Percentiles rank a stretch among this genome's conserved stretches.
Conservation (phyloP, 78 protist species). For the Speleostelium caveatum region DNA sequence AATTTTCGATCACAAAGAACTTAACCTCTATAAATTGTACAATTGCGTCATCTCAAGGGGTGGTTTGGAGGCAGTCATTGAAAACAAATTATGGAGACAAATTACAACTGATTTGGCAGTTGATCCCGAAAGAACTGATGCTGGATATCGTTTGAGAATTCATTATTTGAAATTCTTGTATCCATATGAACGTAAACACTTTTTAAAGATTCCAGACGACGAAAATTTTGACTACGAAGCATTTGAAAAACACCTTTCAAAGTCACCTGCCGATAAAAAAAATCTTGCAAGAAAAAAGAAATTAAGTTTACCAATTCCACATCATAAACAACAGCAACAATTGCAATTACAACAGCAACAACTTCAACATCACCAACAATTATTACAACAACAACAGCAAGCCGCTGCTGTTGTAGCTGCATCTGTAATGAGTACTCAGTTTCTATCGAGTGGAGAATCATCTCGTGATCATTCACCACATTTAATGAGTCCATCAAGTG, state of each 20-base stretch:
- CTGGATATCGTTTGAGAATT: conserved; percentile 72
- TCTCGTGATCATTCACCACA: not conserved
- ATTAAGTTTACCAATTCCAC: no score
- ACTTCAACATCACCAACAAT: not conserved
- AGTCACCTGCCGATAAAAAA: conserved; percentile 72
- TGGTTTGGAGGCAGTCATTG: conserved; percentile 75
- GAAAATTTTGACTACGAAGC: conserved; percentile 63
- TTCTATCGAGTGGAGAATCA: not conserved
- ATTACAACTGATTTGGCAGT: conserved; percentile 72
- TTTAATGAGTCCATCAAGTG: conserved; percentile 4
- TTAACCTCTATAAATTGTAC: conserved; percentile 65
- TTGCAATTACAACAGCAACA: not conserved
- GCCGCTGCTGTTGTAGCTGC: no score
- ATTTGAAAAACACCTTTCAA: conserved; percentile 66
- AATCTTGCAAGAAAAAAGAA: conserved; percentile 28
- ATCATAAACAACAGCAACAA: conserved; percentile 38
- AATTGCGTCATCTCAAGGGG: conserved; percentile 75
- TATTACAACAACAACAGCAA: not conserved
- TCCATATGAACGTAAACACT: conserved; percentile 64
- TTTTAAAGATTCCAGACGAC: conserved; percentile 58
- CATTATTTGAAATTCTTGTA: conserved; percentile 77
- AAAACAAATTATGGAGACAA: conserved; percentile 76
- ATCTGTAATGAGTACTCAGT: no score
- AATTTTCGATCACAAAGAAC: conserved; percentile 75
- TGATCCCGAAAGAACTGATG: conserved; percentile 78